phyloP scores from a whole-genome alignment of 1,284 basidiomycete species.

The Fistulinella cinereoalba region DNA sequence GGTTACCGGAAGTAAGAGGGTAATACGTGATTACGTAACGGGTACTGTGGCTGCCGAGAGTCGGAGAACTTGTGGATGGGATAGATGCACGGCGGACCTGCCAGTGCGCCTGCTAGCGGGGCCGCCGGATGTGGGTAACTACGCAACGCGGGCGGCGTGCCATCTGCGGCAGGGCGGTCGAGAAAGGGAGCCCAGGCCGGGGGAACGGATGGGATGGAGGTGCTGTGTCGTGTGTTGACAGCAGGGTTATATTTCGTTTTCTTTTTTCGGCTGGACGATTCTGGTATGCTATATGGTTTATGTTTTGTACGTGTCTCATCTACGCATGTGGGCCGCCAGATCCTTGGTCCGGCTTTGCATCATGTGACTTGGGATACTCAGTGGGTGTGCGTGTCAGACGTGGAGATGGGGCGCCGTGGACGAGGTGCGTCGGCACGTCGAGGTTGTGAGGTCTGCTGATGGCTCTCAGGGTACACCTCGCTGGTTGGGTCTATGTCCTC shows the following conservation, averaged over 20 bases:
- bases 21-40: constrained; percentile 27
- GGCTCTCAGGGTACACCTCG: too few species aligned
- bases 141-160: constrained; percentile 67
- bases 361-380: too few species aligned
- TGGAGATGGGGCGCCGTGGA: too few species aligned
- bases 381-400: too few species aligned
- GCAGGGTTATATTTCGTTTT: constrained; percentile 5
- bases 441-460: too few species aligned
- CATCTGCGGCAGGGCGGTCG: constrained; percentile 40
- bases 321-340: too few species aligned
- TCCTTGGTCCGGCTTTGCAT: too few species aligned
- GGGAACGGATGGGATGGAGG: constrained; percentile 45
- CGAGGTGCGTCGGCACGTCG: too few species aligned
- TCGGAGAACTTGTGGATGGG: constrained; percentile 19
- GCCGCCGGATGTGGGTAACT: constrained; percentile 44
- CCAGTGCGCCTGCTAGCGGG: constrained; percentile 61
- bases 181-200: constrained; percentile 26
- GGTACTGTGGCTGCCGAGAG: constrained; percentile 25
- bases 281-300: too few species aligned
- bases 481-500: too few species aligned
- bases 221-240: constrained; percentile 60
- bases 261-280: too few species aligned
- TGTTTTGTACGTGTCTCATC: too few species aligned
- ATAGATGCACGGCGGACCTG: constrained; percentile 82
- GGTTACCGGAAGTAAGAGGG: neutral